Percentiles rank a stretch among this genome's conserved stretches.
Evolutionary conservation across 2,329 filamentous ascomycete species (phyloP).

Genomic region (Biscogniauxia mediterranea): DNA sequence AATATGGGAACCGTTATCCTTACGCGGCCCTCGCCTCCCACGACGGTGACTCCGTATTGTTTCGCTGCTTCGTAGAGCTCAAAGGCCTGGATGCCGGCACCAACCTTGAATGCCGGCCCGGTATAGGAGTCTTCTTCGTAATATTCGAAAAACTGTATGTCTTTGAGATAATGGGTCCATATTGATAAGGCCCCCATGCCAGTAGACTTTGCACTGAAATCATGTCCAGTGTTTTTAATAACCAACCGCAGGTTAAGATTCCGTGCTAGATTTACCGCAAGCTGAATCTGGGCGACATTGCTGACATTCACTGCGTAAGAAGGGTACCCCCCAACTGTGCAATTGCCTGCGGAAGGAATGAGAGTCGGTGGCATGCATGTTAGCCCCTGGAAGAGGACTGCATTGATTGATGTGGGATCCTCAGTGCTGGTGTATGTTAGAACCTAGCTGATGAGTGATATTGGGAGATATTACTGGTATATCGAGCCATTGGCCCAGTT

Average conservation of each 20-base stretch:
- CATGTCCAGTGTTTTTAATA: constrained; percentile 53
- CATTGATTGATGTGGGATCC: constrained; percentile 42
- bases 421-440: constrained; percentile 24
- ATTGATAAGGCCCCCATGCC: constrained; percentile 39
- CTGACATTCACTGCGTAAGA: constrained; percentile 41
- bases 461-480: constrained; percentile 18
- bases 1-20: background rate
- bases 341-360: constrained; percentile 18
- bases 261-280: constrained; percentile 46
- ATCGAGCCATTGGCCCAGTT: constrained; percentile 27
- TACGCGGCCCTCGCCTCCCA: constrained; percentile 51
- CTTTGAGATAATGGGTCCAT: constrained; percentile 38
- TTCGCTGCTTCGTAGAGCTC: constrained; percentile 54
- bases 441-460: background rate
- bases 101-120: constrained; percentile 54
- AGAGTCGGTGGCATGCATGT: constrained; percentile 27
- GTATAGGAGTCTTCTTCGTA: constrained; percentile 36
- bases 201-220: constrained; percentile 43
- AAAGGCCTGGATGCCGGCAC: constrained; percentile 51
- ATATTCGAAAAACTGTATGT: constrained; percentile 31
- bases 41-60: constrained; percentile 44
- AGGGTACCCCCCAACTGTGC: constrained; percentile 42
- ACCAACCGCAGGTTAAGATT: constrained; percentile 49
- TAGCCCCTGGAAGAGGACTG: constrained; percentile 34
- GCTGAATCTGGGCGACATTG: constrained; percentile 44